Evolutionary conservation across 805 yeast genomes (phyloP), one percentile per base, ranked within the genome.

Genomic region (Candida verbasci): DNA sequence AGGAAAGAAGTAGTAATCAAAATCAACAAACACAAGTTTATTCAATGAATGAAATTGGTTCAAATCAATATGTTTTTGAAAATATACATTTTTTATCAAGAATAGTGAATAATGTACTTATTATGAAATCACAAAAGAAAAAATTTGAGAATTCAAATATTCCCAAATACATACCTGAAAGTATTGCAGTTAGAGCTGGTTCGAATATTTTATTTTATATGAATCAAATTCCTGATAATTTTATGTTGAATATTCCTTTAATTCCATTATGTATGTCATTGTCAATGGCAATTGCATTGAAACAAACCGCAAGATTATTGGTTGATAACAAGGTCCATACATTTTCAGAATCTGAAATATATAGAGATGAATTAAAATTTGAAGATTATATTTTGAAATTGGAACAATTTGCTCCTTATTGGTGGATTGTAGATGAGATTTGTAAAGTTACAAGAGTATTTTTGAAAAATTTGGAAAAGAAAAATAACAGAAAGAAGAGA

Each of bases 371-470:
- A 15, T 50, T 38, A 25, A 44, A 42, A 9, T 39, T 51, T 23
- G 48, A 51, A 31, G 53, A 49, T 18, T 50, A 47, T 35, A 32
- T 59, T 18, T 18, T 9, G 3, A 52, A 41, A 21, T 43, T 59
- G 24, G 50, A 50, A 16, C 44, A 49, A 30, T 53, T 49, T 40
- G 18, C 47, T 12, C 23, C 37, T 6, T 43, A 46, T 14, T 58
- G 62, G 62, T 50, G 52, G 51, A 44, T 56, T 9, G 55, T 56
- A 8, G 61, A 57, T 31, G 62, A 57, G 34, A 48, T 56, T 22
- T 46, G 49, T 28, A 41, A 45, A 25, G 37, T 55, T 16, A 38
- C 53, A 6, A 42, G 41, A 24, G 56, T 55, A 18, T 56, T 53
- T 33, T 37, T 43, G 6, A 42, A 46, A n/a, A 47, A 43, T 29